Evolutionary conservation across 305 asterid species (phyloP).

Genomic region (Fraxinus latifolia): DNA sequence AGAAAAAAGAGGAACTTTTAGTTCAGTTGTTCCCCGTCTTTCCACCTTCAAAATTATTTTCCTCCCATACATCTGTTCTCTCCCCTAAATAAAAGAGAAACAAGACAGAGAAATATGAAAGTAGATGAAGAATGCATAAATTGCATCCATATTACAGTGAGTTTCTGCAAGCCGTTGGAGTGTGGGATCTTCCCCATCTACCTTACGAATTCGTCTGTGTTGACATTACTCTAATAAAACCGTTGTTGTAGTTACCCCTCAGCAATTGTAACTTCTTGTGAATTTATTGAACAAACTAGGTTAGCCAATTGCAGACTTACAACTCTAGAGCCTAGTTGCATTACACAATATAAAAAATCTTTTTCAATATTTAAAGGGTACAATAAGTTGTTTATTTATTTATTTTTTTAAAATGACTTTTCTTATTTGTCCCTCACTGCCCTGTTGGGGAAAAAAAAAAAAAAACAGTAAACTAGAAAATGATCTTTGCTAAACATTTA

Average conservation of each 20-base stretch:
- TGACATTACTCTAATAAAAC: not conserved
- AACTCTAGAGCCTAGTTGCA: not conserved
- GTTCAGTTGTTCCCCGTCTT: not conserved
- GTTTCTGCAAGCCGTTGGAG: constrained; percentile 1
- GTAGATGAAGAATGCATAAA: not conserved
- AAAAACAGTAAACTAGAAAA: not conserved
- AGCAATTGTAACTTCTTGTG: not conserved
- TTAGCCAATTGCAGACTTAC: not conserved
- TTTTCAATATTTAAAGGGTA: not conserved
- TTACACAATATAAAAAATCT: not conserved
- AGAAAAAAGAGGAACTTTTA: not conserved
- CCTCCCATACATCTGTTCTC: not conserved
- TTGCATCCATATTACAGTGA: not conserved
- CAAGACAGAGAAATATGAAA: not conserved
- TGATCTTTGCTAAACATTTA: constrained; percentile 16
- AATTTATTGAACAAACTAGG: not conserved
- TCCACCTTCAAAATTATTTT: not conserved
- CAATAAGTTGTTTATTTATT: not conserved
- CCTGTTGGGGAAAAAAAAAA: not conserved
- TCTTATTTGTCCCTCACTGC: not conserved
- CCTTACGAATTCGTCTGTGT: not conserved
- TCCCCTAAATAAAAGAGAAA: not conserved
- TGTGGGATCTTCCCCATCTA: not conserved
- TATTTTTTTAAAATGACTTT: not conserved
- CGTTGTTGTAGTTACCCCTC: not conserved